Base-by-base conservation (phyloP, 331 rosid species). In the Erythrophleum ivorense region DNA sequence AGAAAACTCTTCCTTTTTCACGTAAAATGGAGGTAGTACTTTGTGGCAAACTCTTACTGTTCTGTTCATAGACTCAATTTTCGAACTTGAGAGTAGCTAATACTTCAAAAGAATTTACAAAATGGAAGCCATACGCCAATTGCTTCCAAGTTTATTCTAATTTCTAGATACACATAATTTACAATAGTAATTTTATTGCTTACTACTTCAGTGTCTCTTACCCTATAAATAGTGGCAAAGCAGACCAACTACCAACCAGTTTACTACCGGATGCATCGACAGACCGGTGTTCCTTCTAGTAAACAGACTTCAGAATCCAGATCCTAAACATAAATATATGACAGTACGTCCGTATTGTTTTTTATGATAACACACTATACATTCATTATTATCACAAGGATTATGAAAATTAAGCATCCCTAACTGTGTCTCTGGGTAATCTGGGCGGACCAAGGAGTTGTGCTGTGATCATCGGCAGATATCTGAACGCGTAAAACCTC, bases 401-500 rank as follows among this genome's bases (percentile, higher is more conserved):
- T 12, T 38, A 12, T 13, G 7, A 14, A 21, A 59, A 15, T 6
- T 21, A 58, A 24, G 58, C 18, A 43, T 67, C 80, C 79, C 50
- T 77, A 83, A 36, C 41, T 85, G 67, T 55, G 65, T 63, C 73
- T 72, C 53, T 69, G 80, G 62, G 75, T 58, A 81, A 63, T 62
- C 45, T 76, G 84, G 79, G 67, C 71, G 52, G 91, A 88, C 88
- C 91, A 91, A 58, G 89, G 76, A 68, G 81, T 73, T 77, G 72
- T 69, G 13, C 71, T 38, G 48, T 85, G 84, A 65, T 92, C 86
- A 70, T 81, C 83, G 13, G 64, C 57, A 68, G 87, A 87, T 65
- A 95, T 88, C 87, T 91, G 92, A 81, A 95, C 90, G 0, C 91
- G 92, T 24, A 95, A 46, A 54, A 95, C 97, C 87, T 93, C 98